phyloP scores from a whole-genome alignment of 2,329 filamentous ascomycete species.

The Trichoderma endophyticum region DNA sequence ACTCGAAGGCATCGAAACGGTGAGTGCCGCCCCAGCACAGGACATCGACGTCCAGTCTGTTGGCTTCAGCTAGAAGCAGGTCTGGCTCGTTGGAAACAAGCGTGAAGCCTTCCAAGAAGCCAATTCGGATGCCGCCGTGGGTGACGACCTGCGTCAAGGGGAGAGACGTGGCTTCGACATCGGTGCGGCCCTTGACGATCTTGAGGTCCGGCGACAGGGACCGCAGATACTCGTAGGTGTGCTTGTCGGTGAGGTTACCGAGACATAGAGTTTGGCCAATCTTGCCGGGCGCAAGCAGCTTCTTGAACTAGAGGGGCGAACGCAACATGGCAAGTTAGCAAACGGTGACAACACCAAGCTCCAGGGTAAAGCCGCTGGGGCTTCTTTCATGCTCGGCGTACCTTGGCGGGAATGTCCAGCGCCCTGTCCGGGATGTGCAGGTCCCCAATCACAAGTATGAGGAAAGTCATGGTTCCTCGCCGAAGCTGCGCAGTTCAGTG shows the following conservation, averaged over 20 bases:
- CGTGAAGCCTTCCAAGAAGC: conserved; percentile 66
- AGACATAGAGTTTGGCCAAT: conserved; percentile 79
- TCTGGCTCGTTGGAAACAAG: conserved; percentile 66
- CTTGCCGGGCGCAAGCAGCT: conserved; percentile 78
- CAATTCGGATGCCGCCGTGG: conserved; percentile 62
- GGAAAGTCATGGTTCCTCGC: conserved; percentile 68
- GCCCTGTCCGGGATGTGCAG: conserved; percentile 91
- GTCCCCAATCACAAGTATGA: conserved; percentile 89
- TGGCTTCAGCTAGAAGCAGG: conserved; percentile 63
- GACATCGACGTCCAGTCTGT: conserved; percentile 66
- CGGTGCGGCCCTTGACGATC: conserved; percentile 65
- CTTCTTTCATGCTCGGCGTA: conserved; percentile 35
- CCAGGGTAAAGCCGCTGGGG: background rate
- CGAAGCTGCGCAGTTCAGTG: conserved; percentile 1
- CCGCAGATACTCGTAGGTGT: conserved; percentile 77
- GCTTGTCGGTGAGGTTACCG: conserved; percentile 75
- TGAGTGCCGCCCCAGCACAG: conserved; percentile 68
- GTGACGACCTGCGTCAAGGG: conserved; percentile 64
- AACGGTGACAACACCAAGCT: conserved; percentile 18
- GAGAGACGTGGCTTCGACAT: conserved; percentile 63
- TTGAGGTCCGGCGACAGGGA: conserved; percentile 70
- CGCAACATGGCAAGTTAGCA: conserved; percentile 19
- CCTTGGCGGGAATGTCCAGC: conserved; percentile 87
- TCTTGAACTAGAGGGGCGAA: conserved; percentile 64
- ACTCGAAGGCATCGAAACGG: conserved; percentile 67